Evolutionary conservation across 208 protist genomes (phyloP).

Genomic region (Balamuthia mandrillaris): DNA sequence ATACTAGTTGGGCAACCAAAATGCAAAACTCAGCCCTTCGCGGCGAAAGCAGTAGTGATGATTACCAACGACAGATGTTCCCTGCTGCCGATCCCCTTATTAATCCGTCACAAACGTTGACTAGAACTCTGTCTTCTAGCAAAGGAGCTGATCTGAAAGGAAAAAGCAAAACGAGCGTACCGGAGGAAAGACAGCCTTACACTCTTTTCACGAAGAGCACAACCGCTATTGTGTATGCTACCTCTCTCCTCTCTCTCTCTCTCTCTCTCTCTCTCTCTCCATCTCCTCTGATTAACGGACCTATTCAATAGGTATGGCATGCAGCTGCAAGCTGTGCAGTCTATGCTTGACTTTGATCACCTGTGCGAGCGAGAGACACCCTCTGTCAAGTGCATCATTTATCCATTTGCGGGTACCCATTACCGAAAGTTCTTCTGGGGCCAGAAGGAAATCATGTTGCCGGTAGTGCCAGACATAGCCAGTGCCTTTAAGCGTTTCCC

Average conservation of each 20-base stretch:
- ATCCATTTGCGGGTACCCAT: constrained; percentile 46
- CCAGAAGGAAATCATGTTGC: constrained; percentile 71
- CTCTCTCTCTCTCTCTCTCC: not conserved
- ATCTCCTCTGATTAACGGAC: not conserved
- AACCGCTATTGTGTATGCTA: constrained; percentile 43
- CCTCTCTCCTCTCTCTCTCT: no score
- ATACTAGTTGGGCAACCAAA: no score
- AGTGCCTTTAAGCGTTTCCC: no score
- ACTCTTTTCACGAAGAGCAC: constrained; percentile 54
- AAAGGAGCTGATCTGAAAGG: no score
- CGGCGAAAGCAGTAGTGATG: no score
- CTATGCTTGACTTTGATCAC: constrained; percentile 79
- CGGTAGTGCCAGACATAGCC: constrained; percentile 34
- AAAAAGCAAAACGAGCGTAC: no score
- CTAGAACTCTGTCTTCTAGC: no score
- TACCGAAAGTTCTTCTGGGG: constrained; percentile 77
- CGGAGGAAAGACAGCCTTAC: not conserved
- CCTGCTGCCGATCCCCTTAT: not conserved
- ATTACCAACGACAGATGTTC: not conserved
- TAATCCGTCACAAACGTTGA: not conserved
- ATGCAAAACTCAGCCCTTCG: no score
- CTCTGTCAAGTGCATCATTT: constrained; percentile 71
- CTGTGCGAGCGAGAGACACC: constrained; percentile 62
- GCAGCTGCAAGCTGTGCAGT: constrained; percentile 59
- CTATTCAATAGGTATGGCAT: constrained; percentile 41